A percentile compares a stretch with the other conserved stretches of the same genome.
Conservation (phyloP, 2,329 filamentous ascomycete genomes). For the Epichloe elymi region DNA sequence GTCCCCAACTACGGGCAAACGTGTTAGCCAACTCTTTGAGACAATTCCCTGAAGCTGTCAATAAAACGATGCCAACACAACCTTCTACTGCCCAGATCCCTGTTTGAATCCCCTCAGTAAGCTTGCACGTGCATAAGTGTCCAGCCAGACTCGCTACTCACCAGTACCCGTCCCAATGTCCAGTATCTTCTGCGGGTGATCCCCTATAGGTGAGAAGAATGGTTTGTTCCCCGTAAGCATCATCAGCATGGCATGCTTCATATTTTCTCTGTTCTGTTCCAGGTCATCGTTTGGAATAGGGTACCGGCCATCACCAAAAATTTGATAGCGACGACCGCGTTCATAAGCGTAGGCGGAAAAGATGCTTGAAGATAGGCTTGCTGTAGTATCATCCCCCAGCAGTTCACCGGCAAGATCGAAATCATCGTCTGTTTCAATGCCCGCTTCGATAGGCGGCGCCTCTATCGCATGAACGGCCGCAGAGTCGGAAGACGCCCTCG, state of each 20-base stretch:
- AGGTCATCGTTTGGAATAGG: conserved; percentile 26
- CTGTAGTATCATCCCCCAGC: conserved; percentile 2
- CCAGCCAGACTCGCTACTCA: background rate
- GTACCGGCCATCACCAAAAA: conserved; percentile 21
- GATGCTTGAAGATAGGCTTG: conserved; percentile 6
- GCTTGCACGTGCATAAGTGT: background rate
- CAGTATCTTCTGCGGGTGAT: conserved; percentile 21
- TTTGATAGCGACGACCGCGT: conserved; percentile 17
- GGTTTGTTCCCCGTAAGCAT: conserved; percentile 21
- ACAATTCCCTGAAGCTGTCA: background rate
- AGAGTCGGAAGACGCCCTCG: background rate
- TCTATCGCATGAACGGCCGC: conserved; percentile 1
- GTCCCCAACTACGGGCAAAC: conserved; percentile 8
- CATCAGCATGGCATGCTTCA: conserved; percentile 26
- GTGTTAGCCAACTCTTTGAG: background rate
- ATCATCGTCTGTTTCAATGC: conserved; percentile 3
- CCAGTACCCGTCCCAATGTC: conserved; percentile 25
- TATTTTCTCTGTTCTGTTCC: conserved; percentile 26
- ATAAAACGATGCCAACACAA: background rate
- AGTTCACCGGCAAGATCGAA: conserved; percentile 1
- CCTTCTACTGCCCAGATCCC: conserved; percentile 9
- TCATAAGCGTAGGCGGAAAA: conserved; percentile 6
- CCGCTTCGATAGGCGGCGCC: background rate
- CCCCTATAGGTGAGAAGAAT: conserved; percentile 27
- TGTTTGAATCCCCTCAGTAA: background rate